Conservation (phyloP, 1,284 basidiomycete species). For the Ceratobasidium sp. region DNA sequence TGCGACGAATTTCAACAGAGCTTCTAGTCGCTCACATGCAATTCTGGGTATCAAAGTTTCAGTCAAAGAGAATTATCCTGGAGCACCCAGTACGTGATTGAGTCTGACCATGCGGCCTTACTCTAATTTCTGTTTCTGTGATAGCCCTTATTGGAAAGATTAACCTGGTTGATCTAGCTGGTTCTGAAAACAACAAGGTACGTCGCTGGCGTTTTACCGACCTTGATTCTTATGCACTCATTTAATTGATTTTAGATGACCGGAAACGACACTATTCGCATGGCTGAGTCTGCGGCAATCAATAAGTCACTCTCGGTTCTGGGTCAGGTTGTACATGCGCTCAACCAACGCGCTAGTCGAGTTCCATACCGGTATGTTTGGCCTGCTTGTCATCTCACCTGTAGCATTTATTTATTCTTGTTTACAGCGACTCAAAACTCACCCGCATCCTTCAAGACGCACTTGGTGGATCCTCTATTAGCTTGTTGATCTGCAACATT, state of each 20-base stretch:
- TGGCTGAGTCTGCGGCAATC: conserved; percentile 86
- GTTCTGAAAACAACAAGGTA: conserved; percentile 89
- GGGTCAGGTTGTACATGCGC: conserved; percentile 84
- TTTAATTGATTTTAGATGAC: conserved; percentile 66
- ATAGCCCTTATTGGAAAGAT: conserved; percentile 77
- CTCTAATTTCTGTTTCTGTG: background rate
- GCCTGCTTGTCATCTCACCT: conserved; percentile 68
- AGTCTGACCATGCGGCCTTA: conserved; percentile 10
- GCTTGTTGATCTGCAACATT: conserved; percentile 84
- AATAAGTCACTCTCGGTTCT: conserved; percentile 87
- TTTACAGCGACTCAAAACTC: conserved; percentile 97
- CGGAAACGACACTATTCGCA: conserved; percentile 82
- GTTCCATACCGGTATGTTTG: conserved; percentile 89
- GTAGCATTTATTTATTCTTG: background rate
- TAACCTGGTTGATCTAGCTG: conserved; percentile 87
- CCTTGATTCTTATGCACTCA: conserved; percentile 9
- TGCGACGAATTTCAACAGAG: conserved; percentile 82
- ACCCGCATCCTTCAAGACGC: conserved; percentile 96
- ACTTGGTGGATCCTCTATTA: conserved; percentile 80
- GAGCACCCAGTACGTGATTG: conserved; percentile 46
- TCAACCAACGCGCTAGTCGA: conserved; percentile 79
- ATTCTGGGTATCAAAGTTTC: conserved; percentile 78
- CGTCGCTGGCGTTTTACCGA: conserved; percentile 26
- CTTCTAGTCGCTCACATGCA: conserved; percentile 86
- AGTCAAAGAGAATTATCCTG: conserved; percentile 48